Percentiles rank a stretch among this genome's conserved stretches.
These are phyloP conservation scores for Acrocalymma vagum DNA, from an alignment of 2,329 filamentous ascomycete genomes.

Conservation along the genomic window DNA sequence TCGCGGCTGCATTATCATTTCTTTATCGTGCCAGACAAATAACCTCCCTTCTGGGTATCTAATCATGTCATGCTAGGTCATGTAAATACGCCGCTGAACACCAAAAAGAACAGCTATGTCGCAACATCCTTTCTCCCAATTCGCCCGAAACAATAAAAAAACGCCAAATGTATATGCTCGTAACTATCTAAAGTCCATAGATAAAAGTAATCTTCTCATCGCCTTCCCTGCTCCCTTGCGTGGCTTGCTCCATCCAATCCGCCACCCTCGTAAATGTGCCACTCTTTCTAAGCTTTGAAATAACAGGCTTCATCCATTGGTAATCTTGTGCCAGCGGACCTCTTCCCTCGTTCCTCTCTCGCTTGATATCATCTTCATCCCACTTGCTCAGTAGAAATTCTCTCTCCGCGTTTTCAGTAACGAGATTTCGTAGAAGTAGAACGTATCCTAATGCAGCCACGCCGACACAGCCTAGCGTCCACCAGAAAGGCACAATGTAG, in stretches of 20 bases:
- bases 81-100: no score
- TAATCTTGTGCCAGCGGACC: slow-evolving; percentile 41
- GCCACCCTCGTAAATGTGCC: slow-evolving; percentile 26
- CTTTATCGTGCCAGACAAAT: no score
- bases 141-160: no score
- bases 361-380: slow-evolving; percentile 50
- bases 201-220: slow-evolving; percentile 58
- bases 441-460: slow-evolving; percentile 52
- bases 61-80: no score
- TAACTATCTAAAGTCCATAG: slow-evolving; percentile 53
- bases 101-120: no score
- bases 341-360: slow-evolving; percentile 35
- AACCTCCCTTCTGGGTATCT: no score
- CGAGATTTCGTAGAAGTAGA: slow-evolving; percentile 47
- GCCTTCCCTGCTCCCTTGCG: slow-evolving; percentile 45
- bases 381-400: slow-evolving; percentile 40
- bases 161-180: no score
- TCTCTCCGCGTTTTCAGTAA: slow-evolving; percentile 49
- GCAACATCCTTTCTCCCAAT: no score
- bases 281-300: slow-evolving; percentile 12
- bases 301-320: slow-evolving; percentile 19
- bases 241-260: slow-evolving; percentile 44
- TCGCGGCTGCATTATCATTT: no score
- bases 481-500: slow-evolving; percentile 54
- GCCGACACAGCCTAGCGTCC: slow-evolving; percentile 50